Base-by-base conservation (phyloP, 169 alveolate genomes). In the Plasmodium reichenowi region DNA sequence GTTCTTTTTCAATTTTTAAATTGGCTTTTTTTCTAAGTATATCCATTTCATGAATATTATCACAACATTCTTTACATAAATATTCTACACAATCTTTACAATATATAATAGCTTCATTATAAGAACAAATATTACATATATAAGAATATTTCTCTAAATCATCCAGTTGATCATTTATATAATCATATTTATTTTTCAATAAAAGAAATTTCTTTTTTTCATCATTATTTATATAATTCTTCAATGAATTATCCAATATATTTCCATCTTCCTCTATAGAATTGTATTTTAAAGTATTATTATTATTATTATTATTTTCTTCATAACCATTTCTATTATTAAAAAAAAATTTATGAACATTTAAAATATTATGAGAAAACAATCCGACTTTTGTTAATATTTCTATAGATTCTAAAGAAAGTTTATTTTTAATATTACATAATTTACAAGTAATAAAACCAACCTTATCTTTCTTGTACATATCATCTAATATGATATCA, bases 51-150 rank as follows among this genome's bases (percentile, higher is more conserved):
- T 83, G 91, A 68, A 83, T 83, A 48, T 22, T 68, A 12, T 48
- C 26, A 60, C 80, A 83, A 29, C 91, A 83, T 38, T 66, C 66
- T 83, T 68, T 22, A 60, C 91, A 83, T 29, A 83, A 62, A 43
- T 83, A 83, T 72, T 83, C 91, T 6, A 83, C 83, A 43, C 91
- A 83, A 47, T 83, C 91, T n/a, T 83, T 83, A 52, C 91, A 83
- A 26, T 83, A 83, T 24, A 83, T 68, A 29, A 43, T 50, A 2
- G 91, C 91, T 83, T 83, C 91, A 60, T 58, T 83, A 58, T 47
- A 70, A 17, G 91, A 83, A 29, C 91, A 83, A 10, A 83, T 72
- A 22, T 83, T 83, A 83, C 91, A 83, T 54, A 83, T 68, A 32
- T 83, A 83, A 13, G 91, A 83, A 83, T 62, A 83, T 68, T 48